A percentile compares a stretch with the other conserved stretches of the same genome.
Evolutionary conservation across 805 yeast species (phyloP).

Genomic region (Pichia ethanolica): DNA sequence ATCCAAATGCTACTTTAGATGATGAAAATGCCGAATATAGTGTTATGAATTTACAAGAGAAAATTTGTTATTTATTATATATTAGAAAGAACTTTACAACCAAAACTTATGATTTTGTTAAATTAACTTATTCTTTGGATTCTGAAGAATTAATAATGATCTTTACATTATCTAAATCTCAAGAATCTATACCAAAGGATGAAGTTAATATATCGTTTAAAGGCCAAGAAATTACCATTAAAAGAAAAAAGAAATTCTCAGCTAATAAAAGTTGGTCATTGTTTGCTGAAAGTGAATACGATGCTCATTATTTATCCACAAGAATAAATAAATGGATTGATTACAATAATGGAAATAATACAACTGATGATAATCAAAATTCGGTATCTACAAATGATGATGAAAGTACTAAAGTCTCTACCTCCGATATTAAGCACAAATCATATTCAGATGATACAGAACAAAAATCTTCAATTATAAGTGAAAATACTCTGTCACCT

Average conservation of each 20-base stretch:
- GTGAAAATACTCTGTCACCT: not conserved
- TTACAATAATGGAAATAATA: not conserved
- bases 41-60: slow-evolving; percentile 10
- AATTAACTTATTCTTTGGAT: slow-evolving; percentile 3
- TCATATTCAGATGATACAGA: not conserved
- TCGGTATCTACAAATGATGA: not conserved
- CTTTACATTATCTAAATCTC: slow-evolving; percentile 8
- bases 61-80: slow-evolving; percentile 16
- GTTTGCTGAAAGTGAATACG: slow-evolving; percentile 74
- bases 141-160: slow-evolving; percentile 3
- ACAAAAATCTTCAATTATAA: not conserved
- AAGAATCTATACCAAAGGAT: slow-evolving; percentile 17
- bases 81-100: slow-evolving; percentile 17
- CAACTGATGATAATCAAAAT: slow-evolving; percentile 9
- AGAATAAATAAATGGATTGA: slow-evolving; percentile 8
- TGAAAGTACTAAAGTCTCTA: not conserved
- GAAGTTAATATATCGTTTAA: slow-evolving; percentile 20
- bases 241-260: slow-evolving; percentile 26
- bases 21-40: slow-evolving; percentile 5
- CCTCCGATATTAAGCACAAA: not conserved
- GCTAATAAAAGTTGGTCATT: slow-evolving; percentile 35
- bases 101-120: slow-evolving; percentile 13
- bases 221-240: slow-evolving; percentile 20
- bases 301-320: slow-evolving; percentile 30
- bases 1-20: slow-evolving; percentile 1